Conservation (phyloP, 805 yeast genomes). For the Priceomyces haplophilus region DNA sequence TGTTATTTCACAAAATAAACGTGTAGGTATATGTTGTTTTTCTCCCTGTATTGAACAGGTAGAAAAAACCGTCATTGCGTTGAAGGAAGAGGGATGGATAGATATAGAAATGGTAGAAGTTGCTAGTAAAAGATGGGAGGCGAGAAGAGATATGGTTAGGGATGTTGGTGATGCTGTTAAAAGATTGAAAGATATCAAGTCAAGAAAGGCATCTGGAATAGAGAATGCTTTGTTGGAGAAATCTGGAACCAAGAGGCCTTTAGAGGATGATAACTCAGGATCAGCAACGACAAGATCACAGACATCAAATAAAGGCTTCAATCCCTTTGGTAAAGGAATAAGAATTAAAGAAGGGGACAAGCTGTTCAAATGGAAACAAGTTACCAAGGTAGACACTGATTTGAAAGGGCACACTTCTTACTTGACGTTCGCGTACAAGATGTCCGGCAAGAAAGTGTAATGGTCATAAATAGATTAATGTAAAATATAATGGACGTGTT, state of each 20-base stretch:
- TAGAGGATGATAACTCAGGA: slow-evolving; percentile 16
- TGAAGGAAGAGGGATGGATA: slow-evolving; percentile 77
- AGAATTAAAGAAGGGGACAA: slow-evolving; percentile 87
- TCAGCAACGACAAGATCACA: slow-evolving; percentile 26
- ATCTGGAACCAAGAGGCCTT: slow-evolving; percentile 23
- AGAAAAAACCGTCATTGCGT: slow-evolving; percentile 72
- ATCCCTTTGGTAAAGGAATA: slow-evolving; percentile 91
- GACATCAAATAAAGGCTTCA: slow-evolving; percentile 52
- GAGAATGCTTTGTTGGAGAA: slow-evolving; percentile 42
- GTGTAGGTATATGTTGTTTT: slow-evolving; percentile 84
- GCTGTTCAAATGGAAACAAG: slow-evolving; percentile 74
- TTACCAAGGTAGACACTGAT: slow-evolving; percentile 81
- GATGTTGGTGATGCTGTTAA: slow-evolving; percentile 72
- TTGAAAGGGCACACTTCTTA: slow-evolving; percentile 93
- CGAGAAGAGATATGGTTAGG: slow-evolving; percentile 83
- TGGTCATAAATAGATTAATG: slow-evolving; percentile 1
- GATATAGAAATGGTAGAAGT: slow-evolving; percentile 90
- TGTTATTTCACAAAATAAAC: slow-evolving; percentile 53
- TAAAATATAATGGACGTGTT: background rate
- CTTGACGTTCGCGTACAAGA: slow-evolving; percentile 77
- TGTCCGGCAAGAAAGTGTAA: slow-evolving; percentile 11
- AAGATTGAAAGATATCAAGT: slow-evolving; percentile 75
- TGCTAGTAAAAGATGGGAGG: slow-evolving; percentile 81
- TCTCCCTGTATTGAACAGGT: slow-evolving; percentile 99
- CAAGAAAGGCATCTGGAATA: slow-evolving; percentile 61